Percentiles rank a stretch among this genome's conserved stretches.
Conservation (phyloP, 371 early-diverging fungal genomes). For the Umbelopsis sp. region DNA sequence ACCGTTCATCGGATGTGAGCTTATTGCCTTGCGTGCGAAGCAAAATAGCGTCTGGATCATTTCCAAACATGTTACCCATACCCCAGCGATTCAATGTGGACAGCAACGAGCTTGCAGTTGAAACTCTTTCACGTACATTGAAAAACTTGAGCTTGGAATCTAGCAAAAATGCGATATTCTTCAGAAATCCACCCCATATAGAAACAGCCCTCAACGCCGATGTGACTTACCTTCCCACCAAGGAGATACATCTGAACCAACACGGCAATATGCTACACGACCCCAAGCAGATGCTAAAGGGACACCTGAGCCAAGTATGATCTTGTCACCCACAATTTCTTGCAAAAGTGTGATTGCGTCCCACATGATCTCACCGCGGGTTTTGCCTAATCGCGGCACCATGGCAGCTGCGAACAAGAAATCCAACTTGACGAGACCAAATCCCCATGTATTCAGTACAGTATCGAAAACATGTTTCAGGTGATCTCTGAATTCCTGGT, state of each 20-base stretch:
- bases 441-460: slow-evolving; percentile 46
- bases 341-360: slow-evolving; percentile 47
- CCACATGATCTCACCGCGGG: slow-evolving; percentile 53
- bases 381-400: slow-evolving; percentile 43
- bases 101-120: slow-evolving; percentile 45
- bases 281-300: slow-evolving; percentile 45
- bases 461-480: slow-evolving; percentile 44
- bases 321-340: slow-evolving; percentile 35
- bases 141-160: slow-evolving; percentile 23
- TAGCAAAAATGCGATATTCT: neutral
- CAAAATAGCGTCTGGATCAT: slow-evolving; percentile 53
- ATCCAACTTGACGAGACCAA: slow-evolving; percentile 49
- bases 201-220: too few species aligned
- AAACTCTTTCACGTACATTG: slow-evolving; percentile 51
- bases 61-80: slow-evolving; percentile 48
- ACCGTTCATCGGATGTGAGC: slow-evolving; percentile 37
- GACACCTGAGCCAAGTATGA: slow-evolving; percentile 50
- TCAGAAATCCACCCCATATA: too few species aligned
- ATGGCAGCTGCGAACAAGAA: slow-evolving; percentile 54
- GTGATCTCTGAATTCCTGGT: slow-evolving; percentile 40
- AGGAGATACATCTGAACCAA: slow-evolving; percentile 50
- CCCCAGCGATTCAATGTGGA: slow-evolving; percentile 53
- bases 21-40: slow-evolving; percentile 47
- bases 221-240: slow-evolving; percentile 42
- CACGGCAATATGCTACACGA: slow-evolving; percentile 45